phyloP scores from a whole-genome alignment of 441 rosid species.

The Gossypium lobatum region DNA sequence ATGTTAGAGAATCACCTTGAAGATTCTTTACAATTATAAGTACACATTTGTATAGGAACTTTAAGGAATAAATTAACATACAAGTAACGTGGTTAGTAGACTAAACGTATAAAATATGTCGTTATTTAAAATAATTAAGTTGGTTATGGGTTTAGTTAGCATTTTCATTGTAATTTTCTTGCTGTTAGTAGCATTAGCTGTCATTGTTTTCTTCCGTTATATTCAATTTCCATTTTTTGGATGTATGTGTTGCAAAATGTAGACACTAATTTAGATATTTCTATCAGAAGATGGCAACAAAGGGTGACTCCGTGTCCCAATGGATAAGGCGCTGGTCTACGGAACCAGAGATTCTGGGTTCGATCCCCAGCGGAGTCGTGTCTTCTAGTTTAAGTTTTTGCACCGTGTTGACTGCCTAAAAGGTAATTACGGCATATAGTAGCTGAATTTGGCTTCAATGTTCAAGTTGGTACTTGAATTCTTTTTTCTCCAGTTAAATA shows the following conservation, averaged over 20 bases:
- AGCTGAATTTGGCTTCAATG: too few species aligned
- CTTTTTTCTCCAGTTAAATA: too few species aligned
- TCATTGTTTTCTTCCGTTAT: background rate
- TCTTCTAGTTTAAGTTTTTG: too few species aligned
- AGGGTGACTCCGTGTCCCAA: conserved; percentile 48
- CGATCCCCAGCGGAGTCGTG: conserved; percentile 61
- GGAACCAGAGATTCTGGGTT: conserved; percentile 79
- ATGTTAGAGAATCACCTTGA: background rate
- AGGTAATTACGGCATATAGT: too few species aligned
- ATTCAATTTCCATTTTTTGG: background rate
- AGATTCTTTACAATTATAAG: background rate
- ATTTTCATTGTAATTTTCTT: background rate
- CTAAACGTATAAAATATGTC: background rate
- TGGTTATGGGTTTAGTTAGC: background rate
- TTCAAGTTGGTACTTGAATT: too few species aligned
- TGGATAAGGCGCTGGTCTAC: conserved; percentile 96
- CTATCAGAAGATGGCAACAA: too few species aligned
- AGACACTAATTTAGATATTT: too few species aligned
- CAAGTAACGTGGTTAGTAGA: background rate
- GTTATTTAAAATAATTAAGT: background rate
- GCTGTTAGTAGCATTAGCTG: background rate
- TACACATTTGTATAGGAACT: background rate
- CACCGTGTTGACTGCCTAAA: too few species aligned
- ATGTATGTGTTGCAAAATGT: background rate
- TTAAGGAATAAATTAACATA: background rate